These are phyloP conservation scores for Ophiocordyceps australis DNA, from an alignment of 2,329 filamentous ascomycete genomes.

Conservation along the genomic window DNA sequence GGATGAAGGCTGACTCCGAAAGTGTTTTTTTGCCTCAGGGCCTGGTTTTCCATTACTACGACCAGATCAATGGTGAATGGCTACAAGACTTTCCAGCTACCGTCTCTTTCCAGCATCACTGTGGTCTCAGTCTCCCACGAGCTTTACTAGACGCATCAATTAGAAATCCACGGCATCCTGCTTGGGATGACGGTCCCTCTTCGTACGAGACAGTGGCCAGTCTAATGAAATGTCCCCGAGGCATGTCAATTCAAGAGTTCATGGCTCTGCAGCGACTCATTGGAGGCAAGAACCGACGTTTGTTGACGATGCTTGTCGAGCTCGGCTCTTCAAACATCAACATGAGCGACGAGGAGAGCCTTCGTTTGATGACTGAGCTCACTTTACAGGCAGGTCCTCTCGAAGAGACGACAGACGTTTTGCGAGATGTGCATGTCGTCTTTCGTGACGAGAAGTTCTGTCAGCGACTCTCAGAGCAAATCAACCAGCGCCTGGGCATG, in stretches of 20 bases:
- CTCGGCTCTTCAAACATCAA: constrained; percentile 36
- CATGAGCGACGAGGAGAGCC: constrained; percentile 34
- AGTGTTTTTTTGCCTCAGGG: constrained; percentile 2
- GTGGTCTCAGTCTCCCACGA: constrained; percentile 6
- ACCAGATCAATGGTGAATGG: constrained; percentile 1
- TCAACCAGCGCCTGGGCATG: constrained; percentile 20
- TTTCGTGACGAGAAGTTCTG: constrained; percentile 34
- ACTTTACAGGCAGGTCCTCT: constrained; percentile 34
- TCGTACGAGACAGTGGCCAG: constrained; percentile 36
- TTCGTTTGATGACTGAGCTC: constrained; percentile 29
- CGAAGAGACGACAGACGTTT: constrained; percentile 6
- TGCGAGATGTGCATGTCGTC: constrained; percentile 27
- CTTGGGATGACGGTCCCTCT: background rate
- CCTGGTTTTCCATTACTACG: constrained; percentile 2
- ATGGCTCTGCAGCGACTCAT: constrained; percentile 28
- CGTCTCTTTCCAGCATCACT: constrained; percentile 24
- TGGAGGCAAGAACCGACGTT: constrained; percentile 25
- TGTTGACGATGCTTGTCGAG: constrained; percentile 29
- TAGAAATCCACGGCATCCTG: background rate
- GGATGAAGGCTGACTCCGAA: background rate
- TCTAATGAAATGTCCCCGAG: constrained; percentile 25
- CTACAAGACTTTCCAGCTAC: constrained; percentile 8
- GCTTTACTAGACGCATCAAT: constrained; percentile 1
- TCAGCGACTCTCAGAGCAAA: constrained; percentile 22
- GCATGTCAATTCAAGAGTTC: constrained; percentile 31